Base-by-base conservation (phyloP, 805 yeast genomes). In the Kluyveromyces wickerhamii region DNA sequence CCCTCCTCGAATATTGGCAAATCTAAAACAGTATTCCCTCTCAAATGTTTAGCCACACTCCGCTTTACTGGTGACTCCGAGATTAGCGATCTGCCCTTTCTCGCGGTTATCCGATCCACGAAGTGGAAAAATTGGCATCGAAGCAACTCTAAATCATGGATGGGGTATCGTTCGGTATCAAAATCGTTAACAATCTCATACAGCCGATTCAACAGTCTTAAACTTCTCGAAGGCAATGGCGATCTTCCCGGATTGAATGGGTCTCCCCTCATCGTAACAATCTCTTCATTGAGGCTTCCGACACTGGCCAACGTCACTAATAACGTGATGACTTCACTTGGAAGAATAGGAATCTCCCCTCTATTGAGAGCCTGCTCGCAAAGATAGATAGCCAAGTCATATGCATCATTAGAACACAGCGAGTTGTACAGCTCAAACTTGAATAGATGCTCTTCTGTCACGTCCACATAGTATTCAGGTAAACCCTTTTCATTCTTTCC, bases 291-390 rank as follows among this genome's bases (percentile, higher is more conserved):
- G 25, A 53, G 49, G 1, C 48, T 48, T 0, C 65, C 55, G 1
- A 62, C 39, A 0, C 69, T 60, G 0, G 57, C 57, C 17, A 66
- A 38, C 1, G 71, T 62, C 28, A 67, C 49, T 7, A 67, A 32
- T 1, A 59, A 51, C 18, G 57, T 43, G 7, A 65, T 28, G 3
- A 60, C 50, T 18, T 58, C 56, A 15, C 53, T 45, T 1, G 62
- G 57, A 1, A 71, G 70, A 7, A 56, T 49, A 2, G 41, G 32
- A 5, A 51, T 15, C 7, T 13, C 18, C 7, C 19, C 18, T 2
- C 35, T 17, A 5, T 38, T 34, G 18, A 47, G 34, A 25, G 43
- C 47, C 5, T 48, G 44, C 39, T 67, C 70, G 6, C 66, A 36
- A 26, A 54, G 54, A 6, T 54, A 40, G 2, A 68, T 32, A n/a